phyloP scores from a whole-genome alignment of 1,284 basidiomycete species.

The Phellopilus nigrolimitatus region DNA sequence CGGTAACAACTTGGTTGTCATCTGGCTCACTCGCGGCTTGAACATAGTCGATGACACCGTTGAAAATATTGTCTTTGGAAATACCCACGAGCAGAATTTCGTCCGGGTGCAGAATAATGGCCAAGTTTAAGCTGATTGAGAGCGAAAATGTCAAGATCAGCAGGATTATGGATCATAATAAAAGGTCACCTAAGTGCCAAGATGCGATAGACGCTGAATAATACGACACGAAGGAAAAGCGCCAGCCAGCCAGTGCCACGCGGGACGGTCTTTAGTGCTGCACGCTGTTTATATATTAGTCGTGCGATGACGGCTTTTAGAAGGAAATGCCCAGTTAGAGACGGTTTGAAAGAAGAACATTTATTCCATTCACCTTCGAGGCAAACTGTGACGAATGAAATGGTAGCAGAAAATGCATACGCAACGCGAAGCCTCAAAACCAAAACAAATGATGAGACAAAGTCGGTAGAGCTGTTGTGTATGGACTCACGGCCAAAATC shows the following conservation, averaged over 20 bases:
- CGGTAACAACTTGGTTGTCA: too few species aligned
- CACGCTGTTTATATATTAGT: constrained; percentile 3
- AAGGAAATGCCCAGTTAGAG: too few species aligned
- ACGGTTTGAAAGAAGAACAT: background rate
- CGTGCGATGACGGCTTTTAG: constrained; percentile 12
- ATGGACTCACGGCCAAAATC: constrained; percentile 8
- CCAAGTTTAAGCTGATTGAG: constrained; percentile 11
- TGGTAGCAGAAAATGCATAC: constrained; percentile 3
- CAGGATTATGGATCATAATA: background rate
- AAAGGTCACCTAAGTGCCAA: constrained; percentile 10
- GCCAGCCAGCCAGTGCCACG: constrained; percentile 9
- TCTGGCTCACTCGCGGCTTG: constrained; percentile 16
- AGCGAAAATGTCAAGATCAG: too few species aligned
- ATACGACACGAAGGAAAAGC: constrained; percentile 15
- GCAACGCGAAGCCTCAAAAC: constrained; percentile 7
- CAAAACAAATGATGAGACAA: background rate
- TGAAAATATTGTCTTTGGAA: constrained; percentile 15
- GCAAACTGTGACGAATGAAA: constrained; percentile 15
- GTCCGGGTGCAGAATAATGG: constrained; percentile 15
- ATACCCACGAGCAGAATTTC: constrained; percentile 19
- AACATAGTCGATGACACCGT: constrained; percentile 18
- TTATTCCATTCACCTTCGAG: constrained; percentile 19
- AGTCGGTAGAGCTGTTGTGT: too few species aligned
- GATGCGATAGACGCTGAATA: constrained; percentile 19
- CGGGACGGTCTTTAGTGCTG: background rate